Conservation (phyloP, 2,329 filamentous ascomycete species). For the Phialophora chinensis region DNA sequence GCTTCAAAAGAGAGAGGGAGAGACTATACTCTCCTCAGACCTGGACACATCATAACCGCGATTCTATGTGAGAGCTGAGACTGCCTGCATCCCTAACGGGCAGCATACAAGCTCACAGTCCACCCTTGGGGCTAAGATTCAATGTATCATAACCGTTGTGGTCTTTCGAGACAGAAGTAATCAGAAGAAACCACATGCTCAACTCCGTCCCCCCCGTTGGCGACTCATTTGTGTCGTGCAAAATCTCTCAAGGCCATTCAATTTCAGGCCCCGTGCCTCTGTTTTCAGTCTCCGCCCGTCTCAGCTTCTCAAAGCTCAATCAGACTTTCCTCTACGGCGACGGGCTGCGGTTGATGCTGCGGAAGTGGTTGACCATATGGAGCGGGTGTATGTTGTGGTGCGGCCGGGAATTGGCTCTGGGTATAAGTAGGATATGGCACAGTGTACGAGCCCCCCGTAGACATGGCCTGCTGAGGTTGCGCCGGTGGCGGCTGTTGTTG, state of each 20-base stretch:
- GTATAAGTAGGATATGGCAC: conserved; percentile 50
- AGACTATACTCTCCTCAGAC: neutral
- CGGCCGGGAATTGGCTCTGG: conserved; percentile 69
- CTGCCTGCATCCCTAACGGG: neutral
- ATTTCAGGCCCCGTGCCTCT: neutral
- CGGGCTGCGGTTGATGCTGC: conserved; percentile 57
- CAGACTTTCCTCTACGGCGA: conserved; percentile 72
- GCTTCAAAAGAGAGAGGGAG: neutral
- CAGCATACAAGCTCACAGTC: neutral
- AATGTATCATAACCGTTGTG: neutral
- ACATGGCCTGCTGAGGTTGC: conserved; percentile 16
- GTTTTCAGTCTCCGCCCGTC: neutral
- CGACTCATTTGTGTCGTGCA: neutral
- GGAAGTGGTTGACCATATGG: conserved; percentile 43
- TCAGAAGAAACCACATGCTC: neutral
- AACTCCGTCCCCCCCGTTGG: neutral
- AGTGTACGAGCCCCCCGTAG: conserved; percentile 16
- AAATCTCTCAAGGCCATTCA: neutral
- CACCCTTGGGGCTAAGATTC: neutral
- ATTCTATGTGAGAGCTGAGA: neutral
- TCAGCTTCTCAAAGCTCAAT: conserved; percentile 69
- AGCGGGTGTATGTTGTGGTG: conserved; percentile 60
- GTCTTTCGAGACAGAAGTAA: neutral
- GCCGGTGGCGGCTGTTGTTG: conserved; percentile 45
- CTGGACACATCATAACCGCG: neutral